Conservation (phyloP, 2,329 filamentous ascomycete species). For the Sordariomycetes sp. region DNA sequence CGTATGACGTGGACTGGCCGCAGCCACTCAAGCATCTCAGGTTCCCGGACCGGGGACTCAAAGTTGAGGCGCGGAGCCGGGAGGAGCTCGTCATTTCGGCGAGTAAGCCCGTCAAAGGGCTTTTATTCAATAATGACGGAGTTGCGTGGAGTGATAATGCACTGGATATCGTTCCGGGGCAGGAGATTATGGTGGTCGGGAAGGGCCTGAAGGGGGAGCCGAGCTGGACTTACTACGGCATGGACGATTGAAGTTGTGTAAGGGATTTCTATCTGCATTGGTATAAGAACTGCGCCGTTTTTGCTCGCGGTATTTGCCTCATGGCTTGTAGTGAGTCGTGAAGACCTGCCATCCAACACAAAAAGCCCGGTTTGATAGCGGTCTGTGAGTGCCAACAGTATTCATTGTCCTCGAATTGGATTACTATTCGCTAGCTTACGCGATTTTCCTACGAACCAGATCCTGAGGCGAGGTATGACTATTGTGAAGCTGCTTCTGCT, state of each 20-base stretch:
- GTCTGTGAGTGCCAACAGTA: no score
- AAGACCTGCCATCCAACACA: no score
- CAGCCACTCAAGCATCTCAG: constrained; percentile 62
- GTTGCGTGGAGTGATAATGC: constrained; percentile 56
- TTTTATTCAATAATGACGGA: constrained; percentile 46
- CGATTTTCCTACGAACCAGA: no score
- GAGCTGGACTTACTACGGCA: not conserved
- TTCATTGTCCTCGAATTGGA: no score
- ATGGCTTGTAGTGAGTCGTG: no score
- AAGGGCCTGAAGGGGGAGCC: constrained; percentile 30
- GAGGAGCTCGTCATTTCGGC: constrained; percentile 45
- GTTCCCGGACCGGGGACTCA: constrained; percentile 41
- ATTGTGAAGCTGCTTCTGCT: no score
- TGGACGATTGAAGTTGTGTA: not conserved
- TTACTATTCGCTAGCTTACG: no score
- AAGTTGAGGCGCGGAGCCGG: constrained; percentile 26
- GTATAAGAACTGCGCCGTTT: no score
- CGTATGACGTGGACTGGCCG: constrained; percentile 60
- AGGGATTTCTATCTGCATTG: no score
- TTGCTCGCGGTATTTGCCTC: no score
- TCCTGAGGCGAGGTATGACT: no score
- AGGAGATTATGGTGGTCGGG: constrained; percentile 42
- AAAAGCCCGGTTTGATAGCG: no score
- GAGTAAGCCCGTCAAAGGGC: constrained; percentile 51
- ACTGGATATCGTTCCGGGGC: constrained; percentile 57